Conservation (phyloP, 768 basidiomycete genomes). For the Glaciozyma martinii region DNA sequence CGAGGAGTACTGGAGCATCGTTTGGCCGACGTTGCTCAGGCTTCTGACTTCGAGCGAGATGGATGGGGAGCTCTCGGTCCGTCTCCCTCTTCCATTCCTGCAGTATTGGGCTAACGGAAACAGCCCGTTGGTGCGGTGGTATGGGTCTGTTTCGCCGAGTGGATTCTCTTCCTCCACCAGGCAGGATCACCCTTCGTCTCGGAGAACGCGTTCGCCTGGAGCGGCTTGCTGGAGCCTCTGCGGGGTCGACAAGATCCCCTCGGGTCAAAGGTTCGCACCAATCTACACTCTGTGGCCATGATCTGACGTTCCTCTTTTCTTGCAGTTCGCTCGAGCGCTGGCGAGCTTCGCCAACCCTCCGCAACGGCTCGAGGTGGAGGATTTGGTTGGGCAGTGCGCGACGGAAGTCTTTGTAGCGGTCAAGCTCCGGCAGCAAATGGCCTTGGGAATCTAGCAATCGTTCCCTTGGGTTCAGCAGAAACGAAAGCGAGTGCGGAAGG, state of each 20-base stretch:
- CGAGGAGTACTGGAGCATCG: background rate
- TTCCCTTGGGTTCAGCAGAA: no score
- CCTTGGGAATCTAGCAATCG: no score
- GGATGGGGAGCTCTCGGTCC: background rate
- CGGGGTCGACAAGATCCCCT: background rate
- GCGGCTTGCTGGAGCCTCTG: background rate
- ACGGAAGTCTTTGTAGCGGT: no score
- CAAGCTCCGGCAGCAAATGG: no score
- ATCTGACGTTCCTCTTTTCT: no score
- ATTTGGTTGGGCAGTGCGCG: no score
- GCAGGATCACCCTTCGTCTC: background rate
- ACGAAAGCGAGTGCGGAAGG: no score
- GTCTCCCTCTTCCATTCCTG: background rate
- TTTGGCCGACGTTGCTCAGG: background rate
- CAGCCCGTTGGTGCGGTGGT: background rate
- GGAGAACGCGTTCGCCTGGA: background rate
- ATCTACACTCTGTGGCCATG: no score
- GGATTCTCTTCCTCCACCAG: background rate
- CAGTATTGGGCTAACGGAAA: background rate
- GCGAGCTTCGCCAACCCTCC: background rate
- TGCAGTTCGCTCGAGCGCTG: background rate
- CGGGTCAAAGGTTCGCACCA: background rate
- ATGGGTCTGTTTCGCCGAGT: background rate
- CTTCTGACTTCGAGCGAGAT: background rate
- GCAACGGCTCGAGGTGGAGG: background rate